Percentiles rank a stretch among this genome's conserved stretches.
Conservation (phyloP, 495 filamentous ascomycete genomes). For the Hyaloscypha finlandica region DNA sequence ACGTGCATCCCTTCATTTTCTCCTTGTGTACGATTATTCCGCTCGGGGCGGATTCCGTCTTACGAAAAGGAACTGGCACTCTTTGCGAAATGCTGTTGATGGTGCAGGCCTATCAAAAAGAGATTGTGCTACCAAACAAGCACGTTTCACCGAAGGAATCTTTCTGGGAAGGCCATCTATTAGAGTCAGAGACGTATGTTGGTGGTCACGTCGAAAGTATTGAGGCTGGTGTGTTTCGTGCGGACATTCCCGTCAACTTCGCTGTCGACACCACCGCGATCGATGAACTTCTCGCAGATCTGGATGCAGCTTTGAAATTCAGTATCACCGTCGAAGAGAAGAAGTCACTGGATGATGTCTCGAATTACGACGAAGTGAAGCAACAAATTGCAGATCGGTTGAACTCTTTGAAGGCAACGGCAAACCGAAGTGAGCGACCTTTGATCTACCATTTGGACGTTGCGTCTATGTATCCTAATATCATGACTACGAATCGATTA, state of each 20-base stretch:
- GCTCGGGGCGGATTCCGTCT: slow-evolving; percentile 85
- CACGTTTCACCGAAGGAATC: slow-evolving; percentile 87
- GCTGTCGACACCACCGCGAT: slow-evolving; percentile 82
- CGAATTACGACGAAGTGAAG: slow-evolving; percentile 92
- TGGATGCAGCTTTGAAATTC: slow-evolving; percentile 90
- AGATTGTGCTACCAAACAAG: slow-evolving; percentile 95
- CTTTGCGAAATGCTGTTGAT: slow-evolving; percentile 98
- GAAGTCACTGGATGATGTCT: slow-evolving; percentile 86
- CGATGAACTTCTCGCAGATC: slow-evolving; percentile 82
- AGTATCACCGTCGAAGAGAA: slow-evolving; percentile 93
- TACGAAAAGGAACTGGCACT: slow-evolving; percentile 95
- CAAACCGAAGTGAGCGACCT: slow-evolving; percentile 78
- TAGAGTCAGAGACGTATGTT: slow-evolving; percentile 97
- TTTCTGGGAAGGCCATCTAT: slow-evolving; percentile 94
- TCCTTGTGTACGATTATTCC: slow-evolving; percentile 96
- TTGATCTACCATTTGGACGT: slow-evolving; percentile 98
- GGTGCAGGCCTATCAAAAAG: slow-evolving; percentile 93
- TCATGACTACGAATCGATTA: slow-evolving; percentile 98
- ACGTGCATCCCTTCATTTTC: slow-evolving; percentile 99
- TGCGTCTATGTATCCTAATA: slow-evolving; percentile 99
- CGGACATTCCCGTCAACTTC: slow-evolving; percentile 93
- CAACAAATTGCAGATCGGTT: slow-evolving; percentile 76
- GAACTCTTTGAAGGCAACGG: slow-evolving; percentile 72
- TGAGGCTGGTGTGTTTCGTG: slow-evolving; percentile 94
- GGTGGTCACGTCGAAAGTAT: slow-evolving; percentile 99